Conservation (phyloP, 306 rosid genomes). For the Geum urbanum region DNA sequence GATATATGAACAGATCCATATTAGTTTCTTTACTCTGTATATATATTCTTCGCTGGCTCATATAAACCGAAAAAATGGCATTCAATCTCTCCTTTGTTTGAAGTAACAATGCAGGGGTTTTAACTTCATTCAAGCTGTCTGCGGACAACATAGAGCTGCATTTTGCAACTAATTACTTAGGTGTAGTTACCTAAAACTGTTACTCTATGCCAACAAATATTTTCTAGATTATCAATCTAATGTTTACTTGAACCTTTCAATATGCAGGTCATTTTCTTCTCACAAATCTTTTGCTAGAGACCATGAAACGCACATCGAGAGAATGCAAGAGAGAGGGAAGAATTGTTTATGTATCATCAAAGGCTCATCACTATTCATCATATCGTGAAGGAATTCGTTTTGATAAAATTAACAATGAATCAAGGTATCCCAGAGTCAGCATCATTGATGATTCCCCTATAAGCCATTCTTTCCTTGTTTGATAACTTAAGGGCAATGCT, state of each 20-base stretch:
- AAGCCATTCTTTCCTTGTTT: slow-evolving; percentile 7
- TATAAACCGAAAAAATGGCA: neutral
- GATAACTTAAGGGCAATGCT: no score
- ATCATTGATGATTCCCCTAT: neutral
- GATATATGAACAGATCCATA: no score
- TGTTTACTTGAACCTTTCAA: neutral
- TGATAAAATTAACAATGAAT: slow-evolving; percentile 51
- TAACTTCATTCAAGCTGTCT: slow-evolving; percentile 55
- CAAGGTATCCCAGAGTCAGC: slow-evolving; percentile 37
- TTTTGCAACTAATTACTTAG: slow-evolving; percentile 77
- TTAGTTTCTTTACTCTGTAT: neutral
- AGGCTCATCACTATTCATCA: slow-evolving; percentile 38
- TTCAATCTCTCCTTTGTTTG: slow-evolving; percentile 12
- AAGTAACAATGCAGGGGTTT: slow-evolving; percentile 83
- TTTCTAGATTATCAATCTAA: no score
- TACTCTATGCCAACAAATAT: no score
- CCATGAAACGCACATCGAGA: slow-evolving; percentile 58
- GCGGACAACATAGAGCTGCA: slow-evolving; percentile 68
- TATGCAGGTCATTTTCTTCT: slow-evolving; percentile 79
- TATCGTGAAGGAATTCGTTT: slow-evolving; percentile 65
- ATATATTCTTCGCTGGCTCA: neutral
- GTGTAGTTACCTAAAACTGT: slow-evolving; percentile 23
- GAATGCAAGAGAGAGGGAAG: slow-evolving; percentile 62
- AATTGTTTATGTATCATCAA: slow-evolving; percentile 59
- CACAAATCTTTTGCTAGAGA: slow-evolving; percentile 70